Conservation (phyloP, 352 stramenopile species). For the Aphanomyces euteiches region DNA sequence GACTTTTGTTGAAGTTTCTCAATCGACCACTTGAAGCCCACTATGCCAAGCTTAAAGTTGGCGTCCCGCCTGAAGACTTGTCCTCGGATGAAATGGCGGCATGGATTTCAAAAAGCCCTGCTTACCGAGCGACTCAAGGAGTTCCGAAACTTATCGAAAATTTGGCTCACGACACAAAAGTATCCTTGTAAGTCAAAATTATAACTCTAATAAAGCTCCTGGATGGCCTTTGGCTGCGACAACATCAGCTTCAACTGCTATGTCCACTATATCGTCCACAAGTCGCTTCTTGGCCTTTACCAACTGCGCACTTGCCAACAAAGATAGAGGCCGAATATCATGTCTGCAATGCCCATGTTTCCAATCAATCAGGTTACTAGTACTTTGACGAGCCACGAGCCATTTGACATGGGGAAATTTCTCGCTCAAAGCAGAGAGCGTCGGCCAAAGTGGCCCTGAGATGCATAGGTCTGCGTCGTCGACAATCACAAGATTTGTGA, state of each 20-base stretch:
- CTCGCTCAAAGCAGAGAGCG: neutral
- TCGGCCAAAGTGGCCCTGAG: neutral
- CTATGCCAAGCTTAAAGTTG: neutral
- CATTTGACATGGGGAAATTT: constrained; percentile 1
- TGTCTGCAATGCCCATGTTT: too few species aligned
- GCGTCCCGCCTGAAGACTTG: neutral
- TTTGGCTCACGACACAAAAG: neutral
- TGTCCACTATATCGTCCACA: neutral
- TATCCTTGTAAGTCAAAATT: neutral
- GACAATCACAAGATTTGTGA: neutral
- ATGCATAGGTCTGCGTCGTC: neutral
- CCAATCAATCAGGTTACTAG: neutral
- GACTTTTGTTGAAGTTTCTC: neutral
- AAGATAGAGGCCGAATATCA: neutral
- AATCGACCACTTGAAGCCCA: neutral
- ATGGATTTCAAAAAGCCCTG: neutral
- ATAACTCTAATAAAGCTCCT: neutral
- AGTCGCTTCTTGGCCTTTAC: neutral
- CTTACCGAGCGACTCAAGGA: neutral
- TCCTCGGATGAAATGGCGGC: neutral
- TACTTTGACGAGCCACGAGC: neutral
- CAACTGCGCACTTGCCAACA: constrained; percentile 7
- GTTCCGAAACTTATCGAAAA: neutral
- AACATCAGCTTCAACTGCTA: neutral
- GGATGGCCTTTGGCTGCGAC: constrained; percentile 1